Percentiles rank a stretch among this genome's conserved stretches.
These are phyloP conservation scores for Talaromyces sp. DNA, from an alignment of 2,329 filamentous ascomycete species.

Conservation along the genomic window DNA sequence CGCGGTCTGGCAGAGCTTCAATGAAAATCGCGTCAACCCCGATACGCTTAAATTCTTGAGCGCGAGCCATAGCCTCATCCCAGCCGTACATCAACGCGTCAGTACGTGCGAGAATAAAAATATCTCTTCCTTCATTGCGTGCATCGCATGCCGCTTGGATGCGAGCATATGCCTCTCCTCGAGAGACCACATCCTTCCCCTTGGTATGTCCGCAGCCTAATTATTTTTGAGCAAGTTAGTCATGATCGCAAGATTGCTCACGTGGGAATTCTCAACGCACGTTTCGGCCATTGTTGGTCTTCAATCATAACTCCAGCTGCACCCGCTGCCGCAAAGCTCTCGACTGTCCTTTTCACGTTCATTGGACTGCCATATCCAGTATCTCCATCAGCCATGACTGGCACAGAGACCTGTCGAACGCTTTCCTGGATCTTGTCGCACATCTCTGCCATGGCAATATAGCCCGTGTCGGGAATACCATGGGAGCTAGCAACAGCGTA, in stretches of 20 bases:
- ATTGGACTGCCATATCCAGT: conserved; percentile 54
- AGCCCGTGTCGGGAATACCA: conserved; percentile 53
- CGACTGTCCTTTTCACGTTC: conserved; percentile 52
- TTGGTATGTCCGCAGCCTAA: conserved; percentile 51
- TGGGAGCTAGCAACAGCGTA: conserved; percentile 46
- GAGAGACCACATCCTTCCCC: conserved; percentile 50
- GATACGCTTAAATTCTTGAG: conserved; percentile 46
- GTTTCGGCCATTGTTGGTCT: conserved; percentile 54
- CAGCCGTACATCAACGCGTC: conserved; percentile 44
- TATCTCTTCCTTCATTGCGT: conserved; percentile 49
- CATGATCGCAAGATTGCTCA: not conserved
- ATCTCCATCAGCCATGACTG: conserved; percentile 52
- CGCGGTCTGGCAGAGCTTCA: conserved; percentile 49
- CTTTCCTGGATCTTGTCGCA: conserved; percentile 51
- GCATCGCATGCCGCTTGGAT: conserved; percentile 52
- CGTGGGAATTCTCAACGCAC: conserved; percentile 34
- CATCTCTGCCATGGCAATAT: conserved; percentile 54
- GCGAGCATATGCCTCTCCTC: conserved; percentile 51
- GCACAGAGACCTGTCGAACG: conserved; percentile 41
- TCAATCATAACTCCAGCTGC: conserved; percentile 49
- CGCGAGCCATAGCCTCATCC: conserved; percentile 50
- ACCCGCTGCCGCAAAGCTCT: conserved; percentile 47
- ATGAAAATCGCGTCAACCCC: conserved; percentile 52
- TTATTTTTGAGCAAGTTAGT: not conserved
- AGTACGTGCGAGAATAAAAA: conserved; percentile 51